These are phyloP conservation scores for Schizothecium vesticola DNA, from an alignment of 495 filamentous ascomycete genomes.

Conservation along the genomic window DNA sequence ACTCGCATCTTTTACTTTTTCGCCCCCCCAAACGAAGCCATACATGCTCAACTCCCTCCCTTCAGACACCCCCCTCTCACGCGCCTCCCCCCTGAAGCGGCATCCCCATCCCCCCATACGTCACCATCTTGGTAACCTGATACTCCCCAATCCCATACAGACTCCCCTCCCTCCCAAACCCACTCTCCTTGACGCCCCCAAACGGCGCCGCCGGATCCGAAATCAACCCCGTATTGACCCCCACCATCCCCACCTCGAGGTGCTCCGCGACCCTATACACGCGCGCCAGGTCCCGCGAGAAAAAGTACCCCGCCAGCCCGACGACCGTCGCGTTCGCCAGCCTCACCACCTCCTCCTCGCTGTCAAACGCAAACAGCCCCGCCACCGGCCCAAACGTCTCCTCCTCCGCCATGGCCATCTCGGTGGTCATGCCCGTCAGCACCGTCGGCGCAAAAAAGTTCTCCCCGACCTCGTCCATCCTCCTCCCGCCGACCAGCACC, in stretches of 20 bases:
- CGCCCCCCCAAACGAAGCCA: neutral
- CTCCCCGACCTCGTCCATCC: conserved; percentile 54
- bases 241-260: conserved; percentile 87
- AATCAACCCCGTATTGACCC: conserved; percentile 77
- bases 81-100: conserved; percentile 37
- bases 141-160: conserved; percentile 91
- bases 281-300: conserved; percentile 64
- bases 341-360: conserved; percentile 76
- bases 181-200: conserved; percentile 89
- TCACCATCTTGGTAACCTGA: conserved; percentile 79
- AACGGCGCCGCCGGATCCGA: conserved; percentile 81
- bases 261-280: conserved; percentile 75
- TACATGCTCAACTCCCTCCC: neutral
- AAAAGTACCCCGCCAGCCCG: conserved; percentile 85
- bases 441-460: conserved; percentile 85
- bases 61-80: neutral
- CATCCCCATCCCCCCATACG: conserved; percentile 69
- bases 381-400: conserved; percentile 89
- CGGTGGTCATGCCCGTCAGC: conserved; percentile 69
- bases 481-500: conserved; percentile 65
- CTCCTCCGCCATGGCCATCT: conserved; percentile 72
- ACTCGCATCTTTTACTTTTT: no score
- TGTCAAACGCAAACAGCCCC: conserved; percentile 74
- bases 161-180: conserved; percentile 88
- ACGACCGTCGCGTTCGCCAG: conserved; percentile 73